phyloP scores from a whole-genome alignment of 441 rosid species.

The Populus trichocarpa region DNA sequence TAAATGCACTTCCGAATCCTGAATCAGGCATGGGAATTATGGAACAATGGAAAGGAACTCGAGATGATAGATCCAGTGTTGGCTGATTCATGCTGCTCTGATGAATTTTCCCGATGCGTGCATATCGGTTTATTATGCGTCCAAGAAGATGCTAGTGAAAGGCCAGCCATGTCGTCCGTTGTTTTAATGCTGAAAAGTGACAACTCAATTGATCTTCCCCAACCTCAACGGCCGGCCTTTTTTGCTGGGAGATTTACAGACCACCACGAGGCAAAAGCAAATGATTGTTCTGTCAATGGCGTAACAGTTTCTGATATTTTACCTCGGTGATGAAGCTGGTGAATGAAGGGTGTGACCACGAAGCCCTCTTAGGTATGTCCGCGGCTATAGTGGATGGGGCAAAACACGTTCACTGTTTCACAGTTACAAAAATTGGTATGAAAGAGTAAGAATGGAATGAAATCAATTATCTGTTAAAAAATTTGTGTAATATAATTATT shows the following conservation, averaged over 20 bases:
- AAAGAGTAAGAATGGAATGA: too few species aligned
- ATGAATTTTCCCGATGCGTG: slow-evolving; percentile 28
- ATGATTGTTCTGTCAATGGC: neutral
- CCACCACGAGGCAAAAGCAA: neutral
- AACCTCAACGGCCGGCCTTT: slow-evolving; percentile 32
- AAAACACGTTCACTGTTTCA: too few species aligned
- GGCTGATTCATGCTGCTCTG: slow-evolving; percentile 13
- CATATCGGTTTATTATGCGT: slow-evolving; percentile 36
- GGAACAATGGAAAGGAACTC: slow-evolving; percentile 30
- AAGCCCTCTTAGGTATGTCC: too few species aligned
- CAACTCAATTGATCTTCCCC: slow-evolving; percentile 16
- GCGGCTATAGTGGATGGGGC: too few species aligned
- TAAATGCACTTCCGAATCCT: neutral
- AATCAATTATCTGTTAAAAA: too few species aligned
- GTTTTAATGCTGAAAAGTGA: slow-evolving; percentile 31
- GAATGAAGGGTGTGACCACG: too few species aligned
- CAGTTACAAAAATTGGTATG: too few species aligned
- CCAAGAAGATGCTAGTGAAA: slow-evolving; percentile 33
- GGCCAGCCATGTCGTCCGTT: slow-evolving; percentile 40
- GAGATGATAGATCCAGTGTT: slow-evolving; percentile 37
- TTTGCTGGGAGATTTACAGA: slow-evolving; percentile 18
- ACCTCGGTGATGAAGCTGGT: slow-evolving; percentile 20
- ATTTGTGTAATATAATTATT: too few species aligned
- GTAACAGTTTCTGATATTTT: slow-evolving; percentile 10
- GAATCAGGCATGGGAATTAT: slow-evolving; percentile 38